Base-by-base conservation (phyloP, 305 asterid species). In the Plantago rigida region DNA sequence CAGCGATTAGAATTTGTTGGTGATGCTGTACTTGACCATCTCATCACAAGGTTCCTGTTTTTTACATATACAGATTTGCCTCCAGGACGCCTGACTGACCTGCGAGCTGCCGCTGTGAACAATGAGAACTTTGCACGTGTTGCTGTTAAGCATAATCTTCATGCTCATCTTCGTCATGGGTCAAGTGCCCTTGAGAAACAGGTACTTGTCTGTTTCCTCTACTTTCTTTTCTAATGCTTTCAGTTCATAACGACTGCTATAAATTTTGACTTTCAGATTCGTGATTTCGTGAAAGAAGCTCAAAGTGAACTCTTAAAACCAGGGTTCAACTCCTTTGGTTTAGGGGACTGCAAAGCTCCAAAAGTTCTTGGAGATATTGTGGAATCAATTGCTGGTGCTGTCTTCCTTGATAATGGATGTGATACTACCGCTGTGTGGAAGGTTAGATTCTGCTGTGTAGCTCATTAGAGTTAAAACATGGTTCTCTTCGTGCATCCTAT, bases 261-360 rank as follows among this genome's bases (percentile, higher is more conserved):
- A 45, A 65, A 55, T 22, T 66, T 53, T 55, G 24, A 31, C 60
- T 59, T 76, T 73, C 82, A 92, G 97, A 93, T 93, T 65, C 84
- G 89, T 49, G 96, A 85, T 73, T 93, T 93, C 50, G 99, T 89
- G 81, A 82, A 77, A 65, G 99, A 89, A 84, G 94, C 81, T 64
- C 77, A 80, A 50, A 75, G 60, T 63, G 99, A 93, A 73, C 83
- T 82, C 61, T 77, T 75, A 39, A 82, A 89, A 74, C 94, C 94
- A 8, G 97, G 87, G 56, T 85, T 93, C 74, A 89, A 93, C 78
- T 93, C 97, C 64, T 89, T 93, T 68, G 99, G 99, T 46, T 69
- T 89, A 54, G 97, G 99, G 75, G 99, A 93, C 78, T 93, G 96
- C 84, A 93, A 87, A 82, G 97, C 99, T 59, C 99, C 99, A 49